phyloP scores from a whole-genome alignment of 2,329 filamentous ascomycete genomes.

The Madurella mycetomatis region DNA sequence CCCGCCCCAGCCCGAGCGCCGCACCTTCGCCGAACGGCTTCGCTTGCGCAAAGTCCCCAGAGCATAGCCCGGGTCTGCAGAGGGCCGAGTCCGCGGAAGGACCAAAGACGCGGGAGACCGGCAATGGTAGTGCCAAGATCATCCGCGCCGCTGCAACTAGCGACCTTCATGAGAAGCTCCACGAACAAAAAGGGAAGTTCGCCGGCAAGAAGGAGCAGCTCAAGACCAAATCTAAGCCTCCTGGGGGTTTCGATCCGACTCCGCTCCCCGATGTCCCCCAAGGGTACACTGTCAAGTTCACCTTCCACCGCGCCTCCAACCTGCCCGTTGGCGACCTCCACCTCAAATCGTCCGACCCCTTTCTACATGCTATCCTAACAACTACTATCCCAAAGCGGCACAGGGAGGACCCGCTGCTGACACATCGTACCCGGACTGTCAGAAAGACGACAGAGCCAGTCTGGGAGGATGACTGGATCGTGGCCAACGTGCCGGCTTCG shows the following conservation, averaged over 20 bases:
- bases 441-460: conserved; percentile 66
- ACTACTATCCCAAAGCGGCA: conserved; percentile 69
- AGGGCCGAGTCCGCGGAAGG: not conserved
- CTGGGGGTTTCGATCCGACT: conserved; percentile 75
- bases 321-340: conserved; percentile 78
- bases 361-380: conserved; percentile 69
- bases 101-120: not conserved
- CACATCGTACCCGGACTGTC: conserved; percentile 71
- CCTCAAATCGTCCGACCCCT: conserved; percentile 78
- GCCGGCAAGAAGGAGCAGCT: conserved; percentile 35
- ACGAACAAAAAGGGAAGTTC: conserved; percentile 32
- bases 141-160: not conserved
- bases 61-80: not conserved
- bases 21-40: not conserved
- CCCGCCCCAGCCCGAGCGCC: not conserved
- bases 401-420: conserved; percentile 76
- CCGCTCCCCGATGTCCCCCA: conserved; percentile 69
- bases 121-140: not conserved
- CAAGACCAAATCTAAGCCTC: conserved; percentile 48
- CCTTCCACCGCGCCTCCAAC: conserved; percentile 74
- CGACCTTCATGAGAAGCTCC: conserved; percentile 22
- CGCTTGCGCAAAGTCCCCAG: not conserved
- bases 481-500: conserved; percentile 76
- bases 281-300: conserved; percentile 82
- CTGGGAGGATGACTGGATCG: conserved; percentile 84